Evolutionary conservation across 2,329 filamentous ascomycete genomes (phyloP), one percentile per base, ranked within the genome.

Genomic region (Akanthomyces lecanii): DNA sequence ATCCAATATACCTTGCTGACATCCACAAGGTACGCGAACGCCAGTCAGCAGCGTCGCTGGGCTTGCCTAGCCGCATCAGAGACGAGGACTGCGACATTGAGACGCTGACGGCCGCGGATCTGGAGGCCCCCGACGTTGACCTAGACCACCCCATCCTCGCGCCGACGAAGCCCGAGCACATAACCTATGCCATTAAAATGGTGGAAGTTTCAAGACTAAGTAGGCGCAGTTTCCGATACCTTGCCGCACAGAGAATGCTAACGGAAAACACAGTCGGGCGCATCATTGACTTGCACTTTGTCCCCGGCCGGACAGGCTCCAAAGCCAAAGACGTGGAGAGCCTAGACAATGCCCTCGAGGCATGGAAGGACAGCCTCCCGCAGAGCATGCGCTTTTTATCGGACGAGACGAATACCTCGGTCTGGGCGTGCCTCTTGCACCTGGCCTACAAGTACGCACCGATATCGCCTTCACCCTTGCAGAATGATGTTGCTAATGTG

Each of bases 51-150:
- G 74, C 74, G 5, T 75, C 75, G 0, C 61, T 76, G 0, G 75
- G 75, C 0, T 65, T 77, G 1, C 75, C 74, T 0, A 75, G 74
- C 42, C 69, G 75, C 14, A 76, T 77, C 18, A 64, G 75, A 51
- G 75, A 77, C 33, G 74, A 76, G 33, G 75, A 77, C 62, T 76
- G 75, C 51, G 75, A 77, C 25, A 74, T 76, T 45, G 75, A 77
- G 63, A 71, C 72, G 0, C 58, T 77, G 10, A 70, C 66, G 6
- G 62, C 69, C 0, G 62, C 69, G 14, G 75, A 77, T 54, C 65
- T 76, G 3, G 71, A 73, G 21, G 71, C 71, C 2, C 72, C 75
- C 44, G 65, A 67, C 7, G 65, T 68, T 5, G 66, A 67, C 28
- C 61, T 64, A 3, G 12, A 66, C 5, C 57, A 66, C 11, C 71